Conservation (phyloP, 257 asterid genomes). For the Linderniella brevidens region DNA sequence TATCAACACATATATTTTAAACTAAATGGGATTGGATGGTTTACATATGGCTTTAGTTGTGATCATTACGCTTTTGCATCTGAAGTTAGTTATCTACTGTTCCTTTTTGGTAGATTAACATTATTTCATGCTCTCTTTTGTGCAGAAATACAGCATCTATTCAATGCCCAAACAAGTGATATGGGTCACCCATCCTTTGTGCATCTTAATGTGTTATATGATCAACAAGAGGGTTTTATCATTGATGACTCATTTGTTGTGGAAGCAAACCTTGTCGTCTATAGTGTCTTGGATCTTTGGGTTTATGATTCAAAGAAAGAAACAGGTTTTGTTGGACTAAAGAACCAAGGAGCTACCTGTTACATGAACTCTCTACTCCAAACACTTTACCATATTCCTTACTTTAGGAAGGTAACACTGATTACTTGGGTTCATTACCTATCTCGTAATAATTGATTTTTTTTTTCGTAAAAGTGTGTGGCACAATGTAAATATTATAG, state of each 20-base stretch:
- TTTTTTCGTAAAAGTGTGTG: neutral
- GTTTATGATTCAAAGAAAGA: conserved; percentile 56
- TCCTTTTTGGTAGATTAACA: too few species aligned
- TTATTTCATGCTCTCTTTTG: neutral
- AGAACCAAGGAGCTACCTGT: conserved; percentile 71
- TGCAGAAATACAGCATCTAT: conserved; percentile 58
- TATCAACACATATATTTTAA: too few species aligned
- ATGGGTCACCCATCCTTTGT: conserved; percentile 67
- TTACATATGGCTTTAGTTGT: too few species aligned
- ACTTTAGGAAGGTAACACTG: conserved; percentile 37
- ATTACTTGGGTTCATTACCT: conserved; percentile 1
- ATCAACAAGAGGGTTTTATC: conserved; percentile 46
- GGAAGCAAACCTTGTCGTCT: conserved; percentile 63
- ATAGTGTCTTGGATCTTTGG: conserved; percentile 45
- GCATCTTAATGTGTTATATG: conserved; percentile 57
- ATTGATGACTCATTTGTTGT: conserved; percentile 37
- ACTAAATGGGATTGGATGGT: too few species aligned
- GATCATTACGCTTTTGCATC: too few species aligned
- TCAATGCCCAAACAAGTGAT: conserved; percentile 54
- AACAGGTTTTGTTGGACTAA: conserved; percentile 58
- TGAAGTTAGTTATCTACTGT: too few species aligned
- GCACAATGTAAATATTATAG: conserved; percentile 9
- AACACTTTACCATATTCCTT: conserved; percentile 56
- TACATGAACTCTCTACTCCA: conserved; percentile 66
- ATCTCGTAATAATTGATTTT: too few species aligned